Percentiles rank a stretch among this genome's conserved stretches.
Evolutionary conservation across 768 basidiomycete species (phyloP).

Genomic region (Hypholoma fasciculare): DNA sequence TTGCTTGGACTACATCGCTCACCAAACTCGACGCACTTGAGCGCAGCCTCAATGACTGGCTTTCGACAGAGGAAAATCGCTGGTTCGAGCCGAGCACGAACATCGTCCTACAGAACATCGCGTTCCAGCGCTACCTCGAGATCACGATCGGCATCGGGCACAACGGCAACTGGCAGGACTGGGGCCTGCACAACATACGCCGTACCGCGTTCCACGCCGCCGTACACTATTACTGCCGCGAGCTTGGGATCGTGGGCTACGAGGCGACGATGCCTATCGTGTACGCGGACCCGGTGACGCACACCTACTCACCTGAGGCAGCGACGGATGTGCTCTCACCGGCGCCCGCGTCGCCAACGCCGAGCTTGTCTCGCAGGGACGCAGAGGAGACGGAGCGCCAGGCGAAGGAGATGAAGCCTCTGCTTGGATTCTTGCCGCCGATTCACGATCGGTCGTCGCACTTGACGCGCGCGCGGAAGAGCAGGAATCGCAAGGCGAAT

Average conservation of each 20-base stretch:
- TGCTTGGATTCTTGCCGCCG: slow-evolving; percentile 50
- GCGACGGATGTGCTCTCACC: slow-evolving; percentile 4
- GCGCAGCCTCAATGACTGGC: slow-evolving; percentile 69
- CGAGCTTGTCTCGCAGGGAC: slow-evolving; percentile 8
- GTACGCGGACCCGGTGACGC: slow-evolving; percentile 36
- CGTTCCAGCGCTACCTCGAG: slow-evolving; percentile 65
- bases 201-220: slow-evolving; percentile 83
- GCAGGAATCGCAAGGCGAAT: slow-evolving; percentile 39
- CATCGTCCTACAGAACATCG: slow-evolving; percentile 62
- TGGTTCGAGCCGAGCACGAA: slow-evolving; percentile 75
- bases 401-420: slow-evolving; percentile 33
- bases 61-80: slow-evolving; percentile 75
- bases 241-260: slow-evolving; percentile 64
- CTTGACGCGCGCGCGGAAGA: slow-evolving; percentile 39
- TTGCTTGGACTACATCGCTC: slow-evolving; percentile 75
- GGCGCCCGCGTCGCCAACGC: slow-evolving; percentile 1
- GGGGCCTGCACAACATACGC: slow-evolving; percentile 59
- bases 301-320: slow-evolving; percentile 17
- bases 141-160: slow-evolving; percentile 66
- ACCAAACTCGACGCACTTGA: slow-evolving; percentile 73
- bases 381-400: slow-evolving; percentile 26
- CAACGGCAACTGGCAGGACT: slow-evolving; percentile 52
- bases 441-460: slow-evolving; percentile 31
- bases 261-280: slow-evolving; percentile 64
- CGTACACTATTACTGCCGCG: slow-evolving; percentile 67